Conservation (phyloP, 2,329 filamentous ascomycete species). For the Hymenoscyphus scutula region DNA sequence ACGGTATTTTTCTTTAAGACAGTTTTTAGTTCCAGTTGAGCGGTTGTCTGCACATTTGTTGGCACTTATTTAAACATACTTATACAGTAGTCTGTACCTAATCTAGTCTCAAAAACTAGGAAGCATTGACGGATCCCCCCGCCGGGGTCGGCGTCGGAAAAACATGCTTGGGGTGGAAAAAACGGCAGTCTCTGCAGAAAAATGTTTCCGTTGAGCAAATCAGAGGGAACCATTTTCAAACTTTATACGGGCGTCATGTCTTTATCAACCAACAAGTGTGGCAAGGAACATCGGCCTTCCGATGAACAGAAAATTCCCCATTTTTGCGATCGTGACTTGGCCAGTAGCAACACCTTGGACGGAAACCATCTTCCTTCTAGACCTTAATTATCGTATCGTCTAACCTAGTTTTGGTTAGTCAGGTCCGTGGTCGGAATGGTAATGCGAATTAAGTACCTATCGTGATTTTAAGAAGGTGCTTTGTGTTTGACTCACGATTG, state of each 20-base stretch:
- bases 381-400: neutral
- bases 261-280: neutral
- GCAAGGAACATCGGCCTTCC: neutral
- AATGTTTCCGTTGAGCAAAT: neutral
- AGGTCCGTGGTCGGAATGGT: constrained; percentile 4
- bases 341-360: neutral
- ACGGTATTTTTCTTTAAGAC: too few species aligned
- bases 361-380: constrained; percentile 1
- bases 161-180: neutral
- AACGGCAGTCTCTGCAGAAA: constrained; percentile 1
- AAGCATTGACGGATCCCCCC: neutral
- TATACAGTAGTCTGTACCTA: neutral
- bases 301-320: neutral
- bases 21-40: neutral
- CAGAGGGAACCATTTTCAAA: neutral
- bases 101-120: neutral
- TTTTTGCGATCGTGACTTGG: constrained; percentile 3
- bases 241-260: neutral
- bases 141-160: neutral
- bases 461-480: neutral
- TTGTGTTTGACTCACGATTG: neutral
- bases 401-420: constrained; percentile 1
- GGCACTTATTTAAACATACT: constrained; percentile 2
- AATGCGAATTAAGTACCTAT: neutral
- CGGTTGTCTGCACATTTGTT: neutral